A percentile compares a stretch with the other conserved stretches of the same genome.
These are phyloP conservation scores for Fonsecaea multimorphosa DNA, from an alignment of 2,329 filamentous ascomycete species.

Conservation along the genomic window DNA sequence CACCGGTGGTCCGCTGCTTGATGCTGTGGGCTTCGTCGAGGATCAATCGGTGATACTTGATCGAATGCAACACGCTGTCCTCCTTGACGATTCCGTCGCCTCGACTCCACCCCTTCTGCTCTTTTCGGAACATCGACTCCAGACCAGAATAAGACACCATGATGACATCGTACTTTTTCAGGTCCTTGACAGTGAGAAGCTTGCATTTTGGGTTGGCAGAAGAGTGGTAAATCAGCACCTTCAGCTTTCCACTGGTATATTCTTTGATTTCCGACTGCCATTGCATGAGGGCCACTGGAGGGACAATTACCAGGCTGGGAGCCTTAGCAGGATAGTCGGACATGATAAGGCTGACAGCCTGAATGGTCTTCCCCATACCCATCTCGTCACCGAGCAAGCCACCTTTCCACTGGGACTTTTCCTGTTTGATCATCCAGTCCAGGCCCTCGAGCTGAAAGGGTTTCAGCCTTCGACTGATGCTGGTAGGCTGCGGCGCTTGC, in stretches of 20 bases:
- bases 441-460: conserved; percentile 92
- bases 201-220: conserved; percentile 80
- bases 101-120: conserved; percentile 86
- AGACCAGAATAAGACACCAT: conserved; percentile 88
- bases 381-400: conserved; percentile 96
- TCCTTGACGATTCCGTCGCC: conserved; percentile 82
- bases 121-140: conserved; percentile 89
- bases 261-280: conserved; percentile 82
- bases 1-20: conserved; percentile 80
- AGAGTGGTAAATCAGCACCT: conserved; percentile 88
- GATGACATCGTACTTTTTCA: conserved; percentile 87
- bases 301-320: conserved; percentile 86
- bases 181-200: conserved; percentile 72
- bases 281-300: conserved; percentile 93
- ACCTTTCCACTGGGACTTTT: conserved; percentile 82
- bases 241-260: conserved; percentile 86
- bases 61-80: conserved; percentile 76
- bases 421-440: conserved; percentile 92
- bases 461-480: conserved; percentile 84
- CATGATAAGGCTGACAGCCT: conserved; percentile 97
- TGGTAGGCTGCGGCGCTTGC: conserved; percentile 72
- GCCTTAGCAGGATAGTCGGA: conserved; percentile 86
- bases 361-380: conserved; percentile 98
- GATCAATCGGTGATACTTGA: conserved; percentile 87
- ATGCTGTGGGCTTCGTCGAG: conserved; percentile 96